A percentile compares a stretch with the other conserved stretches of the same genome.
Evolutionary conservation across 257 asterid genomes (phyloP).

Genomic region (Fraxinus americana): DNA sequence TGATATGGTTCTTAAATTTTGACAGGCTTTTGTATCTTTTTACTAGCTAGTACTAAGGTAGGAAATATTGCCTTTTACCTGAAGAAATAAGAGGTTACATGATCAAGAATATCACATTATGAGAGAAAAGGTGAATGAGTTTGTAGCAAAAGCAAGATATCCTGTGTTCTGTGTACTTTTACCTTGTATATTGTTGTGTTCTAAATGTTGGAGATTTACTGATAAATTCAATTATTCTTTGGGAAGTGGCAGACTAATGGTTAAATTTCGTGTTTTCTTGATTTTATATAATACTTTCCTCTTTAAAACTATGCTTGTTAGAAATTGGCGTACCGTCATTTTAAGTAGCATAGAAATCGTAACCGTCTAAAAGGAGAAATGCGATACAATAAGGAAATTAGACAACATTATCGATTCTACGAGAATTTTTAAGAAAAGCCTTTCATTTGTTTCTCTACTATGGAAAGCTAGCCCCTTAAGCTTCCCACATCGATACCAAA

Average conservation of each 20-base stretch:
- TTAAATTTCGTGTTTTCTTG: not conserved
- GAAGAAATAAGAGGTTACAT: not conserved
- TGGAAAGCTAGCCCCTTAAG: too few species aligned
- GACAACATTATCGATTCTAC: too few species aligned
- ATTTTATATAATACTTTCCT: not conserved
- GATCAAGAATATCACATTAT: not conserved
- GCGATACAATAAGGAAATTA: too few species aligned
- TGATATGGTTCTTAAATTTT: not conserved
- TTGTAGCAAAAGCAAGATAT: not conserved
- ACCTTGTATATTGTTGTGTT: not conserved
- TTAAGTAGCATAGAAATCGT: too few species aligned
- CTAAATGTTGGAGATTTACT: not conserved
- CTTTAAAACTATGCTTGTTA: not conserved
- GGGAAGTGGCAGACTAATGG: not conserved
- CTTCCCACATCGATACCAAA: too few species aligned
- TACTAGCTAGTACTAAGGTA: not conserved
- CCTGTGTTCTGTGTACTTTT: not conserved
- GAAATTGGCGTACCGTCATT: too few species aligned
- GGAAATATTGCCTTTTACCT: constrained; percentile 12
- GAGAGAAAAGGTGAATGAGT: not conserved
- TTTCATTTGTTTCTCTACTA: too few species aligned
- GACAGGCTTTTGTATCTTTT: constrained; percentile 12
- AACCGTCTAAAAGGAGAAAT: too few species aligned
- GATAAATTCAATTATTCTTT: not conserved
- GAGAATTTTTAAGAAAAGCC: too few species aligned